A percentile compares a stretch with the other conserved stretches of the same genome.
phyloP scores from a whole-genome alignment of 1,284 basidiomycete species.

The Vanrija sp. region DNA sequence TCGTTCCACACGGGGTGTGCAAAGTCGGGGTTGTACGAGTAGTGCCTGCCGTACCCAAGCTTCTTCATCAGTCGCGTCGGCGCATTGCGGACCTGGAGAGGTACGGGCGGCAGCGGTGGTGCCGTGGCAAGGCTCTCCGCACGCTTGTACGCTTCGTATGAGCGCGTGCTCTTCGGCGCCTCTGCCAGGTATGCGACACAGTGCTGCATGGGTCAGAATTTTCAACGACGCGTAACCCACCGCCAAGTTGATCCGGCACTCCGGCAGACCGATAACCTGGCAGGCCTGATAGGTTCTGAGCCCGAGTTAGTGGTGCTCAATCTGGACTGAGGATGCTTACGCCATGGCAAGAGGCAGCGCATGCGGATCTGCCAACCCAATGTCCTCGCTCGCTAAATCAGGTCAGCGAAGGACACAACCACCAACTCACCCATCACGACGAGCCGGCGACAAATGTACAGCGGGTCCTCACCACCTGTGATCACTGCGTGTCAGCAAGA shows the following conservation, averaged over 20 bases:
- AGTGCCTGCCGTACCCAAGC: conserved; percentile 68
- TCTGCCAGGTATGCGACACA: conserved; percentile 76
- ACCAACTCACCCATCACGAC: conserved; percentile 54
- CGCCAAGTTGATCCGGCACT: conserved; percentile 51
- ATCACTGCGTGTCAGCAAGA: conserved; percentile 51
- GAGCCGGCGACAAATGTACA: conserved; percentile 76
- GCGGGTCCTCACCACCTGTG: conserved; percentile 78
- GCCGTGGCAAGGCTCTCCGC: conserved; percentile 62
- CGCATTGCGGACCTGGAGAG: conserved; percentile 77
- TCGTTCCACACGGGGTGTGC: conserved; percentile 70
- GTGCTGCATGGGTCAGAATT: conserved; percentile 50
- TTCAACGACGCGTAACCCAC: conserved; percentile 17
- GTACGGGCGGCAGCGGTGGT: conserved; percentile 53
- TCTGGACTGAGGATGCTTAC: too few species aligned
- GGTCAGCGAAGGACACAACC: too few species aligned
- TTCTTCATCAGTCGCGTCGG: conserved; percentile 78
- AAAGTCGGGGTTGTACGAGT: conserved; percentile 73
- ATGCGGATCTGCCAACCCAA: conserved; percentile 70
- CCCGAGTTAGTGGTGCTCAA: too few species aligned
- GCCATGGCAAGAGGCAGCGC: conserved; percentile 71
- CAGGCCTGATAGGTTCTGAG: conserved; percentile 61
- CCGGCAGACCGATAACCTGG: conserved; percentile 79
- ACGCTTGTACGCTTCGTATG: conserved; percentile 70
- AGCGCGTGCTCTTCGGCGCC: conserved; percentile 73
- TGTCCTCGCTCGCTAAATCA: conserved; percentile 70